A percentile compares a stretch with the other conserved stretches of the same genome.
These are phyloP conservation scores for Thymus mandschuricus DNA, from an alignment of 257 asterid species.

Conservation along the genomic window DNA sequence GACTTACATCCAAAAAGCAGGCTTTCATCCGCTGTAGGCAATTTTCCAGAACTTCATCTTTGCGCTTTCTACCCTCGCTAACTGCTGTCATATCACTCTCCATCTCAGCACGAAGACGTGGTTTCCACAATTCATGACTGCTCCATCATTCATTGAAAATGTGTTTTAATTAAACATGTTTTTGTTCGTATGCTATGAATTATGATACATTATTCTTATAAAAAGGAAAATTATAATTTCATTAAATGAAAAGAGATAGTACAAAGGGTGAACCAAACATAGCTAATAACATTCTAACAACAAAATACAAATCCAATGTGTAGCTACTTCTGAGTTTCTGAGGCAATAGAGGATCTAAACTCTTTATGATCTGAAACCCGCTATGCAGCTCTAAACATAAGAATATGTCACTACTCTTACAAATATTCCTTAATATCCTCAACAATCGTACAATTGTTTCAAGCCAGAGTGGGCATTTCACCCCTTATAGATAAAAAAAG, in stretches of 20 bases:
- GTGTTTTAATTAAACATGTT: constrained; percentile 15
- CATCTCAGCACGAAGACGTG: constrained; percentile 92
- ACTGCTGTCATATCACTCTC: constrained; percentile 93
- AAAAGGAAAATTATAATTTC: not conserved
- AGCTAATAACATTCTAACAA: not conserved
- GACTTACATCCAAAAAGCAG: constrained; percentile 89
- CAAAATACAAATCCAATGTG: not conserved
- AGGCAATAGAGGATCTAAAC: not conserved
- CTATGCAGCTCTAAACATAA: not conserved
- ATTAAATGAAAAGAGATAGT: not conserved
- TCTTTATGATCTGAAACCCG: not conserved
- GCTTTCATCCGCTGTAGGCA: constrained; percentile 92
- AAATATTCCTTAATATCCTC: not conserved
- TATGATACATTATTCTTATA: constrained; percentile 1
- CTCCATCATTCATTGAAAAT: constrained; percentile 26
- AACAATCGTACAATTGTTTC: not conserved
- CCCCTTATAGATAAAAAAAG: not conserved
- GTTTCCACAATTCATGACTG: constrained; percentile 97
- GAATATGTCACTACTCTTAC: not conserved
- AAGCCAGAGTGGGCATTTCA: not conserved
- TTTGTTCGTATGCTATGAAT: constrained; percentile 17
- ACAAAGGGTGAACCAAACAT: not conserved
- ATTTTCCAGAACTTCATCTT: constrained; percentile 80
- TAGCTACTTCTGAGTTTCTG: not conserved
- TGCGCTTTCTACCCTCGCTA: constrained; percentile 80